Conservation (phyloP, 371 early-diverging fungal genomes). For the Actinomucor elegans region DNA sequence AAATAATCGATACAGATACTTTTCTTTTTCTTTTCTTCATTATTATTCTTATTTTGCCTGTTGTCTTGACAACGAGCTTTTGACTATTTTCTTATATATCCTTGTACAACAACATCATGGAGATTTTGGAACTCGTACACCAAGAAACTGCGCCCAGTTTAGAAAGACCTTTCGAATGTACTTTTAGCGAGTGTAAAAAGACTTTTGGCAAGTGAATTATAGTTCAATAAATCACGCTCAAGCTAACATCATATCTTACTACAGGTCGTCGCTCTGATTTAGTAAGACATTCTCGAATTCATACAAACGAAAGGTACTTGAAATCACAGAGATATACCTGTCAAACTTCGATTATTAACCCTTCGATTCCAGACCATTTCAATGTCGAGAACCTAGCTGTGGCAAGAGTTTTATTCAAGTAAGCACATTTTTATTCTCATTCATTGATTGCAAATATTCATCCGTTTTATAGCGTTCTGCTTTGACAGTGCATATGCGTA, state of each 20-base stretch:
- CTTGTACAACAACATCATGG: constrained; percentile 42
- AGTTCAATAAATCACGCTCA: neutral
- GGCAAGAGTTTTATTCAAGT: constrained; percentile 79
- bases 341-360: too few species aligned
- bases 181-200: constrained; percentile 62
- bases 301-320: constrained; percentile 64
- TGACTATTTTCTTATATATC: constrained; percentile 1
- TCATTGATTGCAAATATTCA: neutral
- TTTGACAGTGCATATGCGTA: constrained; percentile 60
- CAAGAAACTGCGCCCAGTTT: constrained; percentile 43
- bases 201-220: constrained; percentile 52
- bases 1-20: constrained; percentile 1
- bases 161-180: constrained; percentile 60
- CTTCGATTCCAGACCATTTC: constrained; percentile 64
- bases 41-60: neutral
- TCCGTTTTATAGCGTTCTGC: constrained; percentile 61
- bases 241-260: too few species aligned
- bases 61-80: constrained; percentile 20
- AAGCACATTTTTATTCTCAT: constrained; percentile 12
- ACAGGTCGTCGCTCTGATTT: constrained; percentile 70
- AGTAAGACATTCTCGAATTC: constrained; percentile 78
- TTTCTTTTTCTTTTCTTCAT: neutral
- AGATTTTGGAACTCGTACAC: constrained; percentile 68
- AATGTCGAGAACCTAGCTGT: constrained; percentile 65
- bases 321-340: neutral